phyloP scores from a whole-genome alignment of 139 green algal genomes.

The Micractinium sp. region DNA sequence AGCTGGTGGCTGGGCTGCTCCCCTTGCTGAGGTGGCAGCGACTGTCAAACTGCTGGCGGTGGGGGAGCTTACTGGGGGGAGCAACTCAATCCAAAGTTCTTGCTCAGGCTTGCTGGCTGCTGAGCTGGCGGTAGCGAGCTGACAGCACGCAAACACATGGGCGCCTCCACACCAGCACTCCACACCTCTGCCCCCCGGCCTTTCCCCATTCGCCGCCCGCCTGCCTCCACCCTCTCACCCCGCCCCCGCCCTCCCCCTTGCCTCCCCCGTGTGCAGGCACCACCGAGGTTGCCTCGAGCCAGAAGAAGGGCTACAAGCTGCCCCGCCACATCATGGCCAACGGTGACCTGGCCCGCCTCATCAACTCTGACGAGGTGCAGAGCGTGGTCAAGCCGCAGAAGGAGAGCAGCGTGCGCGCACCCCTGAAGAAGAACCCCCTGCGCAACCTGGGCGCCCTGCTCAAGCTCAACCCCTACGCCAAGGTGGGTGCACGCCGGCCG shows the following conservation, averaged over 20 bases:
- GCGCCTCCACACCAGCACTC: too few relatives aligned
- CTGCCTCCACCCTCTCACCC: too few relatives aligned
- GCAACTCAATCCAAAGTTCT: too few relatives aligned
- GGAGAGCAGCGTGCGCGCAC: conserved; percentile 49
- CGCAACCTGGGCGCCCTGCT: conserved; percentile 96
- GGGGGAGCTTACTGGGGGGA: too few relatives aligned
- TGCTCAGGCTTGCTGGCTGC: too few relatives aligned
- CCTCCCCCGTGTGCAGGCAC: conserved; percentile 57
- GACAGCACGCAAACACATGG: too few relatives aligned
- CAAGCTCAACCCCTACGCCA: conserved; percentile 98
- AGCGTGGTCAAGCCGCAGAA: conserved; percentile 51
- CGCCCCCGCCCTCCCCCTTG: background rate
- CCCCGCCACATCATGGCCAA: conserved; percentile 92
- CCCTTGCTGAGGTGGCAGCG: too few relatives aligned
- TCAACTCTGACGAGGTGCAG: conserved; percentile 74
- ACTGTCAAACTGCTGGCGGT: too few relatives aligned
- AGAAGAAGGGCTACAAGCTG: conserved; percentile 98
- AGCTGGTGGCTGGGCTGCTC: background rate
- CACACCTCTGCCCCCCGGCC: too few relatives aligned
- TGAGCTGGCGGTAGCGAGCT: too few relatives aligned
- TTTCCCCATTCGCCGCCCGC: too few relatives aligned
- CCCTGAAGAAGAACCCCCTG: conserved; percentile 98
- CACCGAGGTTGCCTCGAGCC: conserved; percentile 61
- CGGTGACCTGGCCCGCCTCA: conserved; percentile 92
- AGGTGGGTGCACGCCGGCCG: conserved; percentile 46